Evolutionary conservation across 805 yeast species (phyloP).

Genomic region (Kregervanrija delftensis): DNA sequence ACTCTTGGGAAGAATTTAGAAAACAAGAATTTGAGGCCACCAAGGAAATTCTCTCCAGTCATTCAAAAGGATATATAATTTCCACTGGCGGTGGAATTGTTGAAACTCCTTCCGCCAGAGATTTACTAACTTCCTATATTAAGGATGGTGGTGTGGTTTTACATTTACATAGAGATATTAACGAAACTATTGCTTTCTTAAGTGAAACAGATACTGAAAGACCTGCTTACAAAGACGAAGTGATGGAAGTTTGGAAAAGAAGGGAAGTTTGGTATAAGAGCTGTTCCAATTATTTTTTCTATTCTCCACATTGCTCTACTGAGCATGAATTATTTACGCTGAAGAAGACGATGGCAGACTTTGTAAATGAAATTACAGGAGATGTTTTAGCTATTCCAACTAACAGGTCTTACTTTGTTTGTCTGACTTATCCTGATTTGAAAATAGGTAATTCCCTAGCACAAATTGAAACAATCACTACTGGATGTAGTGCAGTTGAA

Average conservation of each 20-base stretch:
- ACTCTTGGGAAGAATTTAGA: slow-evolving; percentile 91
- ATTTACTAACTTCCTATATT: slow-evolving; percentile 47
- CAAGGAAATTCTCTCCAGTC: slow-evolving; percentile 37
- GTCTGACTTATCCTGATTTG: slow-evolving; percentile 64
- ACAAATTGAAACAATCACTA: slow-evolving; percentile 44
- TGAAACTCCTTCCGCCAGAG: slow-evolving; percentile 65
- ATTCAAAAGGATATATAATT: slow-evolving; percentile 51
- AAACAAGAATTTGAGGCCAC: slow-evolving; percentile 53
- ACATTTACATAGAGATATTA: slow-evolving; percentile 84
- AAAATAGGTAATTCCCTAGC: slow-evolving; percentile 28
- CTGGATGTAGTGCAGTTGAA: slow-evolving; percentile 80
- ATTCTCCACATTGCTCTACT: slow-evolving; percentile 62
- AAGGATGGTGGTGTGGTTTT: slow-evolving; percentile 71
- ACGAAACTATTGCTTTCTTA: slow-evolving; percentile 70
- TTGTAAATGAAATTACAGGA: slow-evolving; percentile 60
- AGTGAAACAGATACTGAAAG: slow-evolving; percentile 68
- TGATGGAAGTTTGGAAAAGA: slow-evolving; percentile 74
- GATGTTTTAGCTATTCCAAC: slow-evolving; percentile 32
- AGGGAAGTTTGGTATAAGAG: slow-evolving; percentile 75
- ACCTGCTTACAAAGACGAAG: slow-evolving; percentile 81
- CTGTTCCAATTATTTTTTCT: slow-evolving; percentile 73
- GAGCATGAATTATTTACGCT: slow-evolving; percentile 49
- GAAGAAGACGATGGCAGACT: slow-evolving; percentile 51
- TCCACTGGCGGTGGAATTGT: slow-evolving; percentile 98
- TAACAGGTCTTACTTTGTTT: slow-evolving; percentile 59